Percentiles rank a stretch among this genome's conserved stretches.
Conservation (phyloP, 306 rosid genomes). For the Casuarina cunninghamiana region DNA sequence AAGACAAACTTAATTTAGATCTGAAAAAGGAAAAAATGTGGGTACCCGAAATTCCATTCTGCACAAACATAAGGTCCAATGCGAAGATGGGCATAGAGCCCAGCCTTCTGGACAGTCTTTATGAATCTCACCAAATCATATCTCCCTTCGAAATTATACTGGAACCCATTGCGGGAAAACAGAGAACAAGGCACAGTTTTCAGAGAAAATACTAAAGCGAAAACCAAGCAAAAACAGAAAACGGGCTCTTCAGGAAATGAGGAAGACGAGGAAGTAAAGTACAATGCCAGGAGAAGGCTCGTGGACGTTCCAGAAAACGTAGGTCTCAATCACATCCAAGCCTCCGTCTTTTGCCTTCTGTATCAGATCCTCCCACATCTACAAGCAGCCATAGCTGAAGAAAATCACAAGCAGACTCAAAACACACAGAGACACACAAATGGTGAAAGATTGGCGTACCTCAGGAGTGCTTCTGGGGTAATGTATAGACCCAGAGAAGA, state of each 20-base stretch:
- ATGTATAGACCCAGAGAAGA: slow-evolving; percentile 95
- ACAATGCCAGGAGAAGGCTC: slow-evolving; percentile 98
- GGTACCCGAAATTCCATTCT: slow-evolving; percentile 98
- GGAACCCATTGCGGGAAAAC: slow-evolving; percentile 31
- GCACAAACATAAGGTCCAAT: slow-evolving; percentile 99
- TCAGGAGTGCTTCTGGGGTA: slow-evolving; percentile 99
- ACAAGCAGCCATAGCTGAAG: slow-evolving; percentile 23
- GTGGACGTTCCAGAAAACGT: slow-evolving; percentile 94
- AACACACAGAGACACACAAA: not conserved
- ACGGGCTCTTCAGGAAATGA: not conserved
- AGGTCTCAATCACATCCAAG: slow-evolving; percentile 87
- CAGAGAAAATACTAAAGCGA: not conserved
- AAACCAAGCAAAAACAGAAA: slow-evolving; percentile 7
- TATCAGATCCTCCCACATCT: slow-evolving; percentile 99
- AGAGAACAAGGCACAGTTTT: slow-evolving; percentile 22
- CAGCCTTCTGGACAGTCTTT: slow-evolving; percentile 85
- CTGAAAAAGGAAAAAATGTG: not conserved
- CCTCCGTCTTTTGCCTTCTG: slow-evolving; percentile 96
- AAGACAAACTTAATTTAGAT: slow-evolving; percentile 3
- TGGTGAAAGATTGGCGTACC: slow-evolving; percentile 40
- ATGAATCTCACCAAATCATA: slow-evolving; percentile 86
- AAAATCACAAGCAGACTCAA: slow-evolving; percentile 10
- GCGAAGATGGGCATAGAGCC: slow-evolving; percentile 89
- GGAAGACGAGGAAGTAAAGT: slow-evolving; percentile 30
- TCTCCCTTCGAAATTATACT: slow-evolving; percentile 95